Conservation (phyloP, 2,329 filamentous ascomycete species). For the Tolypocladium sp. region DNA sequence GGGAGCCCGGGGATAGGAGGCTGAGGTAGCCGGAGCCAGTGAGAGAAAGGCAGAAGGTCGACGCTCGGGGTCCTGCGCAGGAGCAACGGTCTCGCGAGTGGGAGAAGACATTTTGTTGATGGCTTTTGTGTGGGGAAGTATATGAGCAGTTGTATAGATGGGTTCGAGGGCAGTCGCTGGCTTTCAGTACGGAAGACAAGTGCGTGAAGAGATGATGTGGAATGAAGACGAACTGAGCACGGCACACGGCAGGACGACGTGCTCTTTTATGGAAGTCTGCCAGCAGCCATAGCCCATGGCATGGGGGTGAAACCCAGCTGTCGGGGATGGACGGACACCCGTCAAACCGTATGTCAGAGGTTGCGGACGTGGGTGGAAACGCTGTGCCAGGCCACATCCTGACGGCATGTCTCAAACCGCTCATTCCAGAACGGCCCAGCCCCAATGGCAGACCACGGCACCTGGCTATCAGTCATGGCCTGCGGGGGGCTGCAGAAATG, state of each 20-base stretch:
- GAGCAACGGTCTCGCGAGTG: background rate
- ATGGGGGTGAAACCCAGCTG: background rate
- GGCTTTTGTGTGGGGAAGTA: background rate
- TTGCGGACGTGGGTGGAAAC: background rate
- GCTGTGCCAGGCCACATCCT: background rate
- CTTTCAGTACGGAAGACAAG: background rate
- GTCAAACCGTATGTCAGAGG: background rate
- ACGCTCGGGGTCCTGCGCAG: background rate
- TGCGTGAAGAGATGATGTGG: background rate
- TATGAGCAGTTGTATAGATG: background rate
- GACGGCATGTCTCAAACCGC: background rate
- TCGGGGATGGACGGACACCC: background rate
- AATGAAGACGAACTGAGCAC: background rate
- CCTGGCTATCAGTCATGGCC: too few relatives aligned
- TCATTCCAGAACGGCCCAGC: background rate
- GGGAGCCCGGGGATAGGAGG: constrained; percentile 41
- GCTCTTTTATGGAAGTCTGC: background rate
- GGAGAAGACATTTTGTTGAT: constrained; percentile 5
- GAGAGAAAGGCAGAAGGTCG: constrained; percentile 36
- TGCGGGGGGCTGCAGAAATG: background rate
- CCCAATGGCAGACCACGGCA: background rate
- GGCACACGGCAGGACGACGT: background rate
- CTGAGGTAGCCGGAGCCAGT: constrained; percentile 48
- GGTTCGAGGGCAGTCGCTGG: background rate
- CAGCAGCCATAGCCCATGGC: background rate